A percentile compares a stretch with the other conserved stretches of the same genome.
These are phyloP conservation scores for Leccinum variicolor DNA, from an alignment of 768 basidiomycete genomes.

Conservation along the genomic window DNA sequence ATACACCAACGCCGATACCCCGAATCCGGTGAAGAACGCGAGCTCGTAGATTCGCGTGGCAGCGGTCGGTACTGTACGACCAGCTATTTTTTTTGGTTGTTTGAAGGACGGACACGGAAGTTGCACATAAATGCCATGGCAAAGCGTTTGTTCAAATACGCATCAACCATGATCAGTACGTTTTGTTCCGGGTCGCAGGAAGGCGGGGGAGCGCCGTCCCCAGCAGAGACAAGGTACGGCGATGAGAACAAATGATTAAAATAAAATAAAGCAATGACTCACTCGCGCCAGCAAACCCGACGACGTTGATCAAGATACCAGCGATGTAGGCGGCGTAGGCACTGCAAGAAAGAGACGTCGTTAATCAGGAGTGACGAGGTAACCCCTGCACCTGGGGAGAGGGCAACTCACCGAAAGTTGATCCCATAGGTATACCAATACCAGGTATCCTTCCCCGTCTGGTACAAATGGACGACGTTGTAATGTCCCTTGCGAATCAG, in stretches of 20 bases:
- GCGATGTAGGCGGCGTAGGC: conserved; percentile 66
- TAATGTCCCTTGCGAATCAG: conserved; percentile 67
- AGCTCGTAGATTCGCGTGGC: conserved; percentile 74
- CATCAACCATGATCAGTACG: background rate
- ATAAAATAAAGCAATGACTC: conserved; percentile 20
- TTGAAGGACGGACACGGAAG: background rate
- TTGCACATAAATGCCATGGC: background rate
- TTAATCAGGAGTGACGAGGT: conserved; percentile 2
- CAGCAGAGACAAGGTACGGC: background rate
- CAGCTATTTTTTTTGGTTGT: conserved; percentile 35
- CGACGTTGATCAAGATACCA: conserved; percentile 79
- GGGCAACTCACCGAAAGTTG: conserved; percentile 54
- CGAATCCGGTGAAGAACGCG: conserved; percentile 85
- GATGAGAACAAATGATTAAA: background rate
- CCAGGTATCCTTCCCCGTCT: conserved; percentile 52
- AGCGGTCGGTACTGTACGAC: conserved; percentile 56
- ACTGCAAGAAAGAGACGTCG: conserved; percentile 26
- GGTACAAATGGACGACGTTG: conserved; percentile 70
- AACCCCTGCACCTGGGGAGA: background rate
- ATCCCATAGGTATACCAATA: conserved; percentile 74
- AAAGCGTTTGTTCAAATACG: background rate
- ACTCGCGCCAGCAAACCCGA: conserved; percentile 78
- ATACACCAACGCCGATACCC: conserved; percentile 64
- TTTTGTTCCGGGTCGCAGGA: background rate
- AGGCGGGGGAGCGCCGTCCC: background rate